Evolutionary conservation across 23 red algal species (phyloP), one percentile per base, ranked within the genome.

Genomic region (Gracilariopsis chorda): DNA sequence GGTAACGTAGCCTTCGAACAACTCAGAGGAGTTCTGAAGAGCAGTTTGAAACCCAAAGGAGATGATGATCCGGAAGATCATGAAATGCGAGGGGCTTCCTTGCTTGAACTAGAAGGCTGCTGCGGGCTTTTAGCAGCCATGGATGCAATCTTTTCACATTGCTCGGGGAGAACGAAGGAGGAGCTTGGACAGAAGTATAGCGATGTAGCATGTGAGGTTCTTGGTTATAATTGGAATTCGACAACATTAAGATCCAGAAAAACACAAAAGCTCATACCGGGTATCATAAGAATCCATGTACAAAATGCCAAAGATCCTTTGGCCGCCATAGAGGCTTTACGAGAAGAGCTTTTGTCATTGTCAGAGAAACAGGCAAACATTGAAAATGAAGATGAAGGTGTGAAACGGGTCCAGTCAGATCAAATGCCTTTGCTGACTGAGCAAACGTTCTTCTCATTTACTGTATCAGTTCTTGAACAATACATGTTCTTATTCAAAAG

Each of bases 231-330:
- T 27, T 89, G 85, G 85, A 43, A 57, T 64, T 8, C 23, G 20
- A 20, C 65, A 17, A 59, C 51, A 56, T 39, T 91, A 32, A 44
- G 88, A 68, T 2, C 63, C 19, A 51, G 59, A 41, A 91, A 69
- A 55, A 55, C 59, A 12, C 88, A 74, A 32, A 91, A 74, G 28
- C 73, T 82, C 9, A 91, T 91, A 37, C 88, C 88, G 25, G 88
- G 88, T 55, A 56, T 91, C 21, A 62, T 91, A 11, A 68, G 61
- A 14, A 55, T 91, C 29, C 71, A 82, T 41, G 62, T 91, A 32
- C 88, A 91, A 75, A 60, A 61, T 10, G 67, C 88, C n/a, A 17
- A 45, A 44, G 55, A 80, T 13, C 48, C 88, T 37, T 65, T 91
- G 30, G 36, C 48, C 29, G 71, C 57, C 27, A 41, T 63, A 46